These are phyloP conservation scores for Phytopythium ostracodes DNA, from an alignment of 352 stramenopile genomes.

Conservation along the genomic window DNA sequence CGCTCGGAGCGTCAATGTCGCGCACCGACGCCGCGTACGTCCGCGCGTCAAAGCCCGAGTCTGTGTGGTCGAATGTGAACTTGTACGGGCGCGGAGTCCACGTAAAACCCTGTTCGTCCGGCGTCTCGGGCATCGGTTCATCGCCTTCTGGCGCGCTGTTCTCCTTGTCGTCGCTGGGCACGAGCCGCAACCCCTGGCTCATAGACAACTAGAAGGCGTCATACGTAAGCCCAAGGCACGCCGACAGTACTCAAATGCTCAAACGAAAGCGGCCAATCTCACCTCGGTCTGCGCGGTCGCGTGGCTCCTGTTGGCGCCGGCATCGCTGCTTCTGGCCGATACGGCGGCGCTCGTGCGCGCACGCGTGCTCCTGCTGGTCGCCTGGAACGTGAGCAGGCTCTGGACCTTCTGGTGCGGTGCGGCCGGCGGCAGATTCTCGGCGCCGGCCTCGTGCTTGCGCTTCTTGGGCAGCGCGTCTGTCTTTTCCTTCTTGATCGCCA, in stretches of 20 bases:
- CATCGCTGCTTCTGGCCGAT: not conserved
- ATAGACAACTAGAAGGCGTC: not conserved
- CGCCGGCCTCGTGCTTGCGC: constrained; percentile 33
- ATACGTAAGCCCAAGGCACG: not conserved
- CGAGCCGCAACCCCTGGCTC: not conserved
- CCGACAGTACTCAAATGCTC: not conserved
- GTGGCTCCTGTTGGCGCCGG: constrained; percentile 1
- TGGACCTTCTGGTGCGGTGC: constrained; percentile 45
- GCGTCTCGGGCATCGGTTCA: constrained; percentile 1
- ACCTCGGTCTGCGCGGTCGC: not conserved
- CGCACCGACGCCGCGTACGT: constrained; percentile 44
- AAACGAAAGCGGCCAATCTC: not conserved
- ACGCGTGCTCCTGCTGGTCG: constrained; percentile 15
- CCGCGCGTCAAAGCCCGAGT: constrained; percentile 67
- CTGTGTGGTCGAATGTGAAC: constrained; percentile 51
- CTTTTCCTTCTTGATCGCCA: constrained; percentile 30
- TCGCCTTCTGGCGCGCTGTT: constrained; percentile 13
- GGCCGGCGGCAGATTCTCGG: constrained; percentile 22
- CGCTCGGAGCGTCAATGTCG: constrained; percentile 54
- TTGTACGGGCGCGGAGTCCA: constrained; percentile 49
- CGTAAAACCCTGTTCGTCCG: not conserved
- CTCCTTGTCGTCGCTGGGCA: constrained; percentile 17
- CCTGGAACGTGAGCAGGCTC: constrained; percentile 67
- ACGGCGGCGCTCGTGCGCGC: not conserved
- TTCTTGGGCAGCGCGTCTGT: constrained; percentile 33